Evolutionary conservation across 495 filamentous ascomycete species (phyloP), one percentile per base, ranked within the genome.

Genomic region (Tuber melanosporum): DNA sequence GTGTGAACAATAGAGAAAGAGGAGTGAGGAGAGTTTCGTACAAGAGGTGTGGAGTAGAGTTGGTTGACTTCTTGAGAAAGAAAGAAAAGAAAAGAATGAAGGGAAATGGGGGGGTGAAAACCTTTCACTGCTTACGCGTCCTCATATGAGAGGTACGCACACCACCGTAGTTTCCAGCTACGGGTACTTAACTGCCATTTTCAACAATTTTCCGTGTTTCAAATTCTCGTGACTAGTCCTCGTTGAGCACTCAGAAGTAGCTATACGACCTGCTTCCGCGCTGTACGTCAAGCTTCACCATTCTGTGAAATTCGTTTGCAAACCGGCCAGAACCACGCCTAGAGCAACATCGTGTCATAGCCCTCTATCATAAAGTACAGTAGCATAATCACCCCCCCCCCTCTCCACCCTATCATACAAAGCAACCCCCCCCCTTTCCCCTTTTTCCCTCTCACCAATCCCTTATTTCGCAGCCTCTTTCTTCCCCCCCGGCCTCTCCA

Each of bases 401-500:
- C 20, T 22, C 22, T 9, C 47, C 19, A 22, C 6, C 4, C 47
- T 49, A 49, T 49, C 47, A 49, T 49, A 49, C 47, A 49, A 49
- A 49, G 8, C 42, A 43, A 3, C 3, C 42, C 42, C 42, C 39
- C 39, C 39, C n/a, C n/a, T 1, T 32, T 32, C 1, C 57, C 57
- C 52, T 7, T 4, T 32, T n/a, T 26, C 26, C 12, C n/a, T 26
- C n/a, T 15, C 57, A 32, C 4, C n/a, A 62, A 62, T 32, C 57
- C 57, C n/a, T 15, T 62, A 62, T 32, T 62, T 32, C 26, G 57
- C 26, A 26, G 57, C 62, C 2, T 42, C 1, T 72, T 52, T 78
- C 32, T 69, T 66, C 26, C 71, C 47, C 26, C 71, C 47, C 39
- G 70, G 74, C 39, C 36, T 45, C 71, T 80, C 73, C 19, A 80